Base-by-base conservation (phyloP, 2,329 filamentous ascomycete species). In the Neocatenulostroma microsporum region DNA sequence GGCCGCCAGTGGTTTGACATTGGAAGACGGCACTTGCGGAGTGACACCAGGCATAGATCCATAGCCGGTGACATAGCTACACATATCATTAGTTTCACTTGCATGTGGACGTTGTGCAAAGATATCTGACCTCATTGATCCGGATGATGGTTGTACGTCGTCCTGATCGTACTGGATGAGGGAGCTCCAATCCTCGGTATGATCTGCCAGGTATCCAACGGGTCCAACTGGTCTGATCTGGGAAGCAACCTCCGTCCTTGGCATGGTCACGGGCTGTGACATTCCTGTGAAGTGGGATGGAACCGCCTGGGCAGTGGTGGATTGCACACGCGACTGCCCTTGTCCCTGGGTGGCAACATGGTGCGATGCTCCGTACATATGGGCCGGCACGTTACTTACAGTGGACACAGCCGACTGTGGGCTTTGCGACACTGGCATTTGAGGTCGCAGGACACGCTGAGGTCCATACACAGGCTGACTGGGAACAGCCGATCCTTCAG, bases 141-240 rank as follows among this genome's bases (percentile, higher is more conserved):
- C 30, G 5, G 41, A 17, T 27, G 37, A 26, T 5, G 37, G n/a
- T 13, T 23, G 18, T 21, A 26, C 25, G 15, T 47, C 50, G 11
- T 53, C 51, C 45, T 52, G 50, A 34, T 57, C 54, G 31, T 49
- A 54, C 18, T 46, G 51, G 23, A 56, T 49, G 29, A 53, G 51
- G 21, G 45, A 46, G 35, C 38, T 49, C 28, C 54, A 54, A 17
- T 44, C 41, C 41, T 44, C 41, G 24, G 30, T 24, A 13, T 24
- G 37, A 17, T 43, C 40, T 3, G 18, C 14, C 30, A 18, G 15
- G n/a, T 39, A 36, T 25, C 39, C 39, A 8, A 25, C 25, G 19
- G 30, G 36, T 25, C 36, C 39, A 21, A 28, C 18, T 12, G 36
- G 31, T 21, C 20, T 28, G 15, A n/a, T 8, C 21, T 39, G 39